Evolutionary conservation across 208 protist species (phyloP).

Genomic region (Angomonas deanei): DNA sequence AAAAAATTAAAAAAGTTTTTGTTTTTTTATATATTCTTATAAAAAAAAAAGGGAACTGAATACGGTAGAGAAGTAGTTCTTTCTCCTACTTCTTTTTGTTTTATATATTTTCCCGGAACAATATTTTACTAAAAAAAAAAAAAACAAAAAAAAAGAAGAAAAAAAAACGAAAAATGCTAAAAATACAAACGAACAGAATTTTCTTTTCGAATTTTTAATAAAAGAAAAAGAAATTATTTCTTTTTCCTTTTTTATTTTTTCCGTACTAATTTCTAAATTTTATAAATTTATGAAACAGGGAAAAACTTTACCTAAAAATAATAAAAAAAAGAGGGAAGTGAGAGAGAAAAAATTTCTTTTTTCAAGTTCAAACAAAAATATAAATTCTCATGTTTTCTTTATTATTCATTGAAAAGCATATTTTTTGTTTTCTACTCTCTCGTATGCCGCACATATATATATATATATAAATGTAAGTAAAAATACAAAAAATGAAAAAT

Average conservation of each 20-base stretch:
- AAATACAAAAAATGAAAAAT: too few species aligned
- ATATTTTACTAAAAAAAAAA: not conserved
- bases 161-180: slow-evolving; percentile 6
- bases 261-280: slow-evolving; percentile 4
- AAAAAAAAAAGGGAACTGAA: slow-evolving; percentile 1
- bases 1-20: too few species aligned
- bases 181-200: not conserved
- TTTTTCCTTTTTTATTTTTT: slow-evolving; percentile 1
- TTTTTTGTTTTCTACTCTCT: not conserved
- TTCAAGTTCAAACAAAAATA: not conserved
- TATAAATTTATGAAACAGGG: not conserved
- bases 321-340: slow-evolving; percentile 3
- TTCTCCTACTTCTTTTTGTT: too few species aligned
- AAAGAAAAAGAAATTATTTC: not conserved
- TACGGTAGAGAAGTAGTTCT: too few species aligned
- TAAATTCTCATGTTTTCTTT: not conserved
- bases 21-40: not conserved
- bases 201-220: not conserved
- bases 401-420: too few species aligned
- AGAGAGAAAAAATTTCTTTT: not conserved
- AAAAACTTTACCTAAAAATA: slow-evolving; percentile 9
- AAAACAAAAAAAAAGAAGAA: slow-evolving; percentile 7
- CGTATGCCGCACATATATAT: not conserved
- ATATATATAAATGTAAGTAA: too few species aligned
- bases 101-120: too few species aligned